Base-by-base conservation (phyloP, 2,329 filamentous ascomycete genomes). In the Penicillium sumatraense region DNA sequence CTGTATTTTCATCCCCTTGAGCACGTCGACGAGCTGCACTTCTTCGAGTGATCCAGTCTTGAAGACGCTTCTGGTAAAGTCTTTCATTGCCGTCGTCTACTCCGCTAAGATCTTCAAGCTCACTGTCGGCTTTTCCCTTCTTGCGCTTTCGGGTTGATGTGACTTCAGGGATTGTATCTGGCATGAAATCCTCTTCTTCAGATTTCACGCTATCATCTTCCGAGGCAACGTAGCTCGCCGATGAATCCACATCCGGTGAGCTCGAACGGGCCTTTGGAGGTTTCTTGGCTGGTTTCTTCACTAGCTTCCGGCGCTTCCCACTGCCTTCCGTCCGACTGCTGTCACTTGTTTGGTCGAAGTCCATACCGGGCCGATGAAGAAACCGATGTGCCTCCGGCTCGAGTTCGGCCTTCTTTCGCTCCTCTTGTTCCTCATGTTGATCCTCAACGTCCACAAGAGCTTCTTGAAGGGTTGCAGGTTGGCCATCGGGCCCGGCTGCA, bases 51-150 rank as follows among this genome's bases (percentile, higher is more conserved):
- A 89, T 82, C 95, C 95, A 99, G 51, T 85, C 84, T 20, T 85
- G 81, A 3, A 99, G 72, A 38, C 95, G 85, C 41, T 79, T 78
- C 66, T 91, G 89, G 70, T 96, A 99, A 18, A 92, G 81, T 0
- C 81, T 77, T 71, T 97, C 93, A 56, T 96, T 89, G 0, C 95
- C 96, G 71, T 99, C 95, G 66, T 99, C 95, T 18, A 97, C 75
- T 2, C 83, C 83, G 11, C 81, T 79, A 26, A 88, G 72, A 63
- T 87, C 84, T 62, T 86, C 83, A 7, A 81, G 57, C 64, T 77
- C 31, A 64, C 70, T 41, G 63, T 71, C 64, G 73, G 80, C 16
- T 40, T 62, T 65, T n/a, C 53, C 56, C 31, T 59, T 53, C 44
- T 66, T 67, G 45, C 62, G 59, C 27, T 64, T 65, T 40, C 53